Evolutionary conservation across 2,329 filamentous ascomycete species (phyloP).

Genomic region (Diaporthe citrichinensis): DNA sequence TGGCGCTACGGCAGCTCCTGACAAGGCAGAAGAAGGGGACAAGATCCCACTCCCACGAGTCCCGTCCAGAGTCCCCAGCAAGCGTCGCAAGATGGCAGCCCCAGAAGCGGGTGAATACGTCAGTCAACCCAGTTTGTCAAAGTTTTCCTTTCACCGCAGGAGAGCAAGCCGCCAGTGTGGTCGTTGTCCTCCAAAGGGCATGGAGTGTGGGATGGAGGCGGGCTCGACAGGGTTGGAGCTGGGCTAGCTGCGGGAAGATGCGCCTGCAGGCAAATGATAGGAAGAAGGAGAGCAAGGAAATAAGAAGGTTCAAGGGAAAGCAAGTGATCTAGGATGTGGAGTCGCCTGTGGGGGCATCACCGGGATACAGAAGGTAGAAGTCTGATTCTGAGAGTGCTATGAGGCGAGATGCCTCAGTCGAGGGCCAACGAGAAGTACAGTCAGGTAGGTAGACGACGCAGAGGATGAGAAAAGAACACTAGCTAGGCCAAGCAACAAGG

Average conservation of each 20-base stretch:
- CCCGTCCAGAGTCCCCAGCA: slow-evolving; percentile 43
- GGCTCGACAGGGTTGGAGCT: slow-evolving; percentile 50
- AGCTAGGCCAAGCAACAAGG: slow-evolving; percentile 37
- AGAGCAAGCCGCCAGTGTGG: slow-evolving; percentile 54
- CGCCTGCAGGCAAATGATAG: slow-evolving; percentile 48
- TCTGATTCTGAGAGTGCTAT: slow-evolving; percentile 38
- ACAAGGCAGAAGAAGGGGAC: slow-evolving; percentile 49
- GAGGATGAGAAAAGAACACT: slow-evolving; percentile 27
- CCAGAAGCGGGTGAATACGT: slow-evolving; percentile 52
- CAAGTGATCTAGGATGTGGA: slow-evolving; percentile 39
- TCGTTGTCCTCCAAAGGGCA: slow-evolving; percentile 54
- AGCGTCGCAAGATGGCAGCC: slow-evolving; percentile 37
- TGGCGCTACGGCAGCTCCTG: slow-evolving; percentile 52
- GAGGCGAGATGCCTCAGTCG: slow-evolving; percentile 40
- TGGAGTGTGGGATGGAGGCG: slow-evolving; percentile 47
- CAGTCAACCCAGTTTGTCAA: slow-evolving; percentile 56
- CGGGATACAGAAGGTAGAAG: slow-evolving; percentile 34
- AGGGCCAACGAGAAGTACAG: slow-evolving; percentile 34
- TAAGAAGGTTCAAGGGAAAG: slow-evolving; percentile 40
- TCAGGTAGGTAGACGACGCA: slow-evolving; percentile 35
- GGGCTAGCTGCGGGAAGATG: slow-evolving; percentile 55
- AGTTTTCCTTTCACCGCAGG: slow-evolving; percentile 50
- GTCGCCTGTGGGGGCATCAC: slow-evolving; percentile 22
- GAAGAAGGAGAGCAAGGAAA: slow-evolving; percentile 42
- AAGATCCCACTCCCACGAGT: slow-evolving; percentile 41